Conservation (phyloP, 371 early-diverging fungal genomes). For the Actinomucor elegans region DNA sequence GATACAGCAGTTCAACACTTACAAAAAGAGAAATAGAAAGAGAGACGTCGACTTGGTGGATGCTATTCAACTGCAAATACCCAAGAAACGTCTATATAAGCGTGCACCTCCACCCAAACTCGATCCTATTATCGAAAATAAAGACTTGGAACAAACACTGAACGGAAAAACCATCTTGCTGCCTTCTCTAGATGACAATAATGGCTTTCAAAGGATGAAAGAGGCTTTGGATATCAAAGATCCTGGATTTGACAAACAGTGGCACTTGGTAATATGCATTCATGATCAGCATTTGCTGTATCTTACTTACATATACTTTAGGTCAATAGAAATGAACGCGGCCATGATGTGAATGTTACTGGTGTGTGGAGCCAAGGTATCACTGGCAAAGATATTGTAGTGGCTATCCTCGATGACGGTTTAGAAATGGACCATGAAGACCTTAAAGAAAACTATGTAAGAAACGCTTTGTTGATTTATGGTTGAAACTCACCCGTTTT, state of each 20-base stretch:
- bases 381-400: conserved; percentile 86
- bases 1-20: conserved; percentile 1
- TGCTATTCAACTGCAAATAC: conserved; percentile 24
- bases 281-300: background rate
- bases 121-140: conserved; percentile 16
- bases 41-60: background rate
- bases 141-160: conserved; percentile 14
- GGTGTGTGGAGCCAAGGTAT: conserved; percentile 91
- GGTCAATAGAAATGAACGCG: conserved; percentile 68
- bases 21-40: conserved; percentile 1
- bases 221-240: conserved; percentile 56
- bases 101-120: conserved; percentile 19
- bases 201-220: conserved; percentile 21
- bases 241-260: conserved; percentile 81
- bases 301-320: conserved; percentile 16
- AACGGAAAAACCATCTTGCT: conserved; percentile 4
- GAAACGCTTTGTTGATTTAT: too few species aligned
- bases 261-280: conserved; percentile 81
- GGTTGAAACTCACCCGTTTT: too few species aligned
- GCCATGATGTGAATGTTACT: conserved; percentile 91
- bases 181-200: conserved; percentile 2
- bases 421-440: conserved; percentile 85
- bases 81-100: conserved; percentile 33
- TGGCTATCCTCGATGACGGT: conserved; percentile 95
- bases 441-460: conserved; percentile 84